Base-by-base conservation (phyloP, 768 basidiomycete genomes). In the Boletus sensibilis region DNA sequence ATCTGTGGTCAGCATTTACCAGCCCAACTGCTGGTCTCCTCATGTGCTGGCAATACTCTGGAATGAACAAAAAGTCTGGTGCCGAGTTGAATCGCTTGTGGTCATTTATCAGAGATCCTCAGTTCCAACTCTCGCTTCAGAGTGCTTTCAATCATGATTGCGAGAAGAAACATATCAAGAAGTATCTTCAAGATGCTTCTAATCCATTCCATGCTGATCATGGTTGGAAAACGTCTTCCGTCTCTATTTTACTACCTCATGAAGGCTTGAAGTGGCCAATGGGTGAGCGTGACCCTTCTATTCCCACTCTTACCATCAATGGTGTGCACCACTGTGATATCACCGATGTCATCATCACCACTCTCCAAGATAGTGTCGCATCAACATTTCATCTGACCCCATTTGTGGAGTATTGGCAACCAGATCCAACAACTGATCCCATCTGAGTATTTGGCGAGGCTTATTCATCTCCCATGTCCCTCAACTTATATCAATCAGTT, bases 41-140 rank as follows among this genome's bases (percentile, higher is more conserved):
- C 20, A 69, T 74, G 68, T 20, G 47, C 7, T 75, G 74, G 74
- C 53, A 61, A 7, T 72, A 68, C 49, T 61, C 60, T 23, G 69
- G 70, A 0, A 69, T 64, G 0, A 64, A 29, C 4, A 16, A n/a
- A 1, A 75, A 75, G 51, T 72, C 74, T 1, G 49, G 54, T 8
- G 38, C n/a, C 2, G 72, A 74, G 34, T 40, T 72, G 0, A 50
- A 74, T 29, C 59, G 58, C 2, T 59, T 77, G 0, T 68, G 72
- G 11, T 53, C 70, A 0, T 72, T 71, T 10, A 39, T 74, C 14
- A n/a, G 47, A 1, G 55, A 62, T 20, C 37, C 50, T 11, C 59
- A 63, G 33, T 74, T 74, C 55, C 45, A 62, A 4, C 40, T n/a
- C 10, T 14, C 0, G 20, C 50, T 18, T 50, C 67, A 27, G 52